Evolutionary conservation across 495 filamentous ascomycete genomes (phyloP), one percentile per base, ranked within the genome.

Genomic region (Xylaria bambusicola): DNA sequence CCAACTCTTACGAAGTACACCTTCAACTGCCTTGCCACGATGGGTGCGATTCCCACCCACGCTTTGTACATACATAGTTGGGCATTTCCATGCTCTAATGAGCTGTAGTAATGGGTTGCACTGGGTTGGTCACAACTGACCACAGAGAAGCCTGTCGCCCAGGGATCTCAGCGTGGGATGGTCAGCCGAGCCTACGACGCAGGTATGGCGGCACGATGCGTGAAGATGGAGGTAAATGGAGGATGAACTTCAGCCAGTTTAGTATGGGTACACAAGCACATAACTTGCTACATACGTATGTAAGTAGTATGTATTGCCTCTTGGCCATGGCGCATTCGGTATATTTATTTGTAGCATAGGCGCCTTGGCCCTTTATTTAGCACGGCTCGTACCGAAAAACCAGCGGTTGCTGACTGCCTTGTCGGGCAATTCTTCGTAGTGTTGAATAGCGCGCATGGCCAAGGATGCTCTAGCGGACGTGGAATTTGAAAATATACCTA

Each of bases 121-220:
- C 53, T 23, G 46, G 36, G 46, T 59, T 52, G 42, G 36, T 44
- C 24, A 52, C 38, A 13, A 48, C 38, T 52, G 47, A 29, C 35
- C 9, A 59, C 44, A 35, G 46, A 33, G 26, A 33, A 52, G 18
- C 6, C 48, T 35, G 48, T n/a, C 56, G 26, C 33, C 20, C 45
- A 56, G 53, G 53, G 53, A 48, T 56, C 56, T 59, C 47, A n/a
- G 38, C 56, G 38, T 52, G 48, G 56, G 36, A 59, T 52, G 56
- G 35, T n/a, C n/a, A n/a, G n/a, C n/a, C n/a, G n/a, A n/a, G n/a
- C n/a, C n/a, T n/a, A n/a, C n/a, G n/a, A n/a, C n/a, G n/a, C n/a
- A n/a, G n/a, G n/a, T n/a, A 56, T 56, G 26, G 42, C 44, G 18
- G 53, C 45, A 52, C 33, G 24, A 23, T 42, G 27, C 23, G 21